Base-by-base conservation (phyloP, 495 filamentous ascomycete genomes). In the Aspergillus saccharolyticus region DNA sequence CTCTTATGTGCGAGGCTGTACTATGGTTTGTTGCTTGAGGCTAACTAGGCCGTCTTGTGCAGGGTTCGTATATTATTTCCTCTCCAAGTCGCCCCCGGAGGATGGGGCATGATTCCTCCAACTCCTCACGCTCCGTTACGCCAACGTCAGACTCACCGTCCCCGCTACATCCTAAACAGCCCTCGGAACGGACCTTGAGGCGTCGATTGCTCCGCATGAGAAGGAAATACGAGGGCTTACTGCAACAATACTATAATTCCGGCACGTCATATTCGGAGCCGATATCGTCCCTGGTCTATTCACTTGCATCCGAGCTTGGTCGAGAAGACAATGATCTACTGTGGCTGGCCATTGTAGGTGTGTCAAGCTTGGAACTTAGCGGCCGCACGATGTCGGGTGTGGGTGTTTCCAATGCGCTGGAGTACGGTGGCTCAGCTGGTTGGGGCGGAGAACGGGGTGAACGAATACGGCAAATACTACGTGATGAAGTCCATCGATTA, bases 301-400 rank as follows among this genome's bases (percentile, higher is more conserved):
- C 90, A 2, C 79, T 98, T 5, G 94, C 92, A 17, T 96, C 91
- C 1, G 94, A 97, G 62, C 83, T 97, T 12, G 95, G 93, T 56
- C 87, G 91, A 43, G 94, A 98, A 76, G 93, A 97, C 65, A 97
- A 97, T 63, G 91, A 98, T 63, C 75, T 97, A 25, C 83, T 98
- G 25, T 98, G 94, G 94, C 80, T 95, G 47, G 82, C 91, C 10
- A 96, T 97, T 60, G 88, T 97, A 20, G 94, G 94, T 12, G 89
- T 96, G 42, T 89, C 87, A 20, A 94, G 91, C 33, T 84, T 94
- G 68, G 93, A 96, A 67, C 83, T 97, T 0, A 96, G 92, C 57
- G 93, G 93, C 15, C 88, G 89, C 42, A 89, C 87, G 12, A 88
- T 88, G 59, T 85, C 86, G 6, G 90, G 90, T 21, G 79, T 96